Percentiles rank a stretch among this genome's conserved stretches.
phyloP scores from a whole-genome alignment of 129 eudicot genomes.

The Ambrosia artemisiifolia region DNA sequence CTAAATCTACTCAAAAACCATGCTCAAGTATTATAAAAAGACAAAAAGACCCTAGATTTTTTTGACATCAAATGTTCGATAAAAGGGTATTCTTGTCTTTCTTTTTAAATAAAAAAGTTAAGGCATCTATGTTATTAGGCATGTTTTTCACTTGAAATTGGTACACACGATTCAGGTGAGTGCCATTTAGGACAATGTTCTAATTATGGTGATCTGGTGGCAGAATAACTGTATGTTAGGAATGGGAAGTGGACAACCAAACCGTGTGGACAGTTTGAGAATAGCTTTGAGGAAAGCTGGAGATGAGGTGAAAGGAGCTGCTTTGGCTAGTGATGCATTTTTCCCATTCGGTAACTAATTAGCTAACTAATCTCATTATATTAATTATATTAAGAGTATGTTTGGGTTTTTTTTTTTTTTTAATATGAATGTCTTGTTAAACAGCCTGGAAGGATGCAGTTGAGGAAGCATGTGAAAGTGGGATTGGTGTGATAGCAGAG shows the following conservation, averaged over 20 bases:
- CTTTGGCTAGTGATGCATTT: conserved; percentile 98
- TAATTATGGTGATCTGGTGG: conserved; percentile 19
- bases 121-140: neutral
- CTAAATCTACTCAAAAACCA: neutral
- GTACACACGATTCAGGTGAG: neutral
- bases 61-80: neutral
- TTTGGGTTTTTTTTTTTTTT: neutral
- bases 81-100: neutral
- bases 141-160: neutral
- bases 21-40: neutral
- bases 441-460: conserved; percentile 98
- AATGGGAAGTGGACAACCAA: conserved; percentile 99
- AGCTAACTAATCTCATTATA: neutral
- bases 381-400: too few relatives aligned
- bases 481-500: conserved; percentile 81
- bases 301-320: conserved; percentile 88
- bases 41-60: neutral
- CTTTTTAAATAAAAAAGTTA: neutral
- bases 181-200: neutral
- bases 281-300: conserved; percentile 95
- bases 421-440: neutral
- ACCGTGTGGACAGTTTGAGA: conserved; percentile 93
- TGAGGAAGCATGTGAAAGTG: conserved; percentile 92
- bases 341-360: conserved; percentile 78
- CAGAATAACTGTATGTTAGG: conserved; percentile 92